Conservation (phyloP, 108 stramenopile species). For the Skeletonema grethae region DNA sequence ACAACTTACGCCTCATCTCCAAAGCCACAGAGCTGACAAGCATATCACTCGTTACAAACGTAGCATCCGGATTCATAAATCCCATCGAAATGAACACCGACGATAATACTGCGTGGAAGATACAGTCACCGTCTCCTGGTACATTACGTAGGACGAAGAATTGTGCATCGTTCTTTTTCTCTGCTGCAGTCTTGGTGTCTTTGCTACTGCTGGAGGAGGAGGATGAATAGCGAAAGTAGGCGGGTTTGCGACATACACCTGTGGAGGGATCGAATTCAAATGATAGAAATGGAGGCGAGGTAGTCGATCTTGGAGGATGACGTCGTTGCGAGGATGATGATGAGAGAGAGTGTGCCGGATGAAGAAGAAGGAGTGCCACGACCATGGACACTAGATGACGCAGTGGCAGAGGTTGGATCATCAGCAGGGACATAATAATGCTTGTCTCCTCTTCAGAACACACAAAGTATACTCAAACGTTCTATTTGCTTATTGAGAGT, state of each 20-base stretch:
- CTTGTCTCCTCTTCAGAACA: no score
- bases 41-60: neutral
- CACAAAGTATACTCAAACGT: no score
- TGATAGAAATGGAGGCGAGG: slow-evolving; percentile 14
- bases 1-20: slow-evolving; percentile 30
- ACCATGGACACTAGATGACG: neutral
- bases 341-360: neutral
- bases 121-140: slow-evolving; percentile 76
- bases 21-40: slow-evolving; percentile 42
- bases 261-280: slow-evolving; percentile 38
- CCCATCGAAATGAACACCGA: slow-evolving; percentile 66
- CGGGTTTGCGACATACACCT: slow-evolving; percentile 37
- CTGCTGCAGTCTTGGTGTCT: neutral
- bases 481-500: no score
- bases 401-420: neutral
- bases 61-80: slow-evolving; percentile 30
- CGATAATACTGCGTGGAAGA: slow-evolving; percentile 72
- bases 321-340: slow-evolving; percentile 1
- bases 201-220: neutral
- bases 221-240: slow-evolving; percentile 23
- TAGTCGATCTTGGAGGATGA: neutral
- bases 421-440: no score
- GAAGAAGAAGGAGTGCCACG: neutral
- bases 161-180: slow-evolving; percentile 2
- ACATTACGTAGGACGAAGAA: slow-evolving; percentile 66